phyloP scores from a whole-genome alignment of 2,329 filamentous ascomycete genomes.

The Penicillium frequentans region DNA sequence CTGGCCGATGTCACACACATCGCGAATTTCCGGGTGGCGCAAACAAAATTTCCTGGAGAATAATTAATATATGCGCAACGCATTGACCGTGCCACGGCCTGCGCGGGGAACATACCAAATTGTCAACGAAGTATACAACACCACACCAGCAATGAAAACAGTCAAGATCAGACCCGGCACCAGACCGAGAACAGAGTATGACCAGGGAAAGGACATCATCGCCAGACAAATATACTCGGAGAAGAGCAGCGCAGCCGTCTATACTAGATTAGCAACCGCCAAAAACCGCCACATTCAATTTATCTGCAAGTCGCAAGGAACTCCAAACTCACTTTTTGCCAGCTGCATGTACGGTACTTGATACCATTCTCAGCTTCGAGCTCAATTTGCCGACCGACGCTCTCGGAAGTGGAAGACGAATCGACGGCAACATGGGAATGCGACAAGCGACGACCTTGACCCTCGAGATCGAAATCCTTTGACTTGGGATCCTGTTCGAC shows the following conservation, averaged over 20 bases:
- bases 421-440: constrained; percentile 23
- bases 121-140: constrained; percentile 77
- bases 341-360: constrained; percentile 89
- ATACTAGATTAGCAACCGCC: constrained; percentile 3
- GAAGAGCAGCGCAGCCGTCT: constrained; percentile 86
- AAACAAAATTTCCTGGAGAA: constrained; percentile 78
- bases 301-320: not conserved
- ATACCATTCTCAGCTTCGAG: constrained; percentile 76
- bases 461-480: constrained; percentile 33
- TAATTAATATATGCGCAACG: not conserved
- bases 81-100: not conserved
- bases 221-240: constrained; percentile 92
- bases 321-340: constrained; percentile 69
- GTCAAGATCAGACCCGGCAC: constrained; percentile 86
- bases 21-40: constrained; percentile 83
- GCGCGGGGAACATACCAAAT: constrained; percentile 52
- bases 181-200: constrained; percentile 81
- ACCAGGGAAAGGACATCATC: constrained; percentile 96
- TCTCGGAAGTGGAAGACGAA: constrained; percentile 44
- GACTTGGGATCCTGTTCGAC: constrained; percentile 24
- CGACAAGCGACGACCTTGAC: constrained; percentile 21
- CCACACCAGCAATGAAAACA: constrained; percentile 70
- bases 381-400: constrained; percentile 68
- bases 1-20: constrained; percentile 94
- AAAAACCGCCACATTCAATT: not conserved